Evolutionary conservation across 1,139 yeast species (phyloP), one percentile per base, ranked within the genome.

Genomic region (Suhomyces terraborum): DNA sequence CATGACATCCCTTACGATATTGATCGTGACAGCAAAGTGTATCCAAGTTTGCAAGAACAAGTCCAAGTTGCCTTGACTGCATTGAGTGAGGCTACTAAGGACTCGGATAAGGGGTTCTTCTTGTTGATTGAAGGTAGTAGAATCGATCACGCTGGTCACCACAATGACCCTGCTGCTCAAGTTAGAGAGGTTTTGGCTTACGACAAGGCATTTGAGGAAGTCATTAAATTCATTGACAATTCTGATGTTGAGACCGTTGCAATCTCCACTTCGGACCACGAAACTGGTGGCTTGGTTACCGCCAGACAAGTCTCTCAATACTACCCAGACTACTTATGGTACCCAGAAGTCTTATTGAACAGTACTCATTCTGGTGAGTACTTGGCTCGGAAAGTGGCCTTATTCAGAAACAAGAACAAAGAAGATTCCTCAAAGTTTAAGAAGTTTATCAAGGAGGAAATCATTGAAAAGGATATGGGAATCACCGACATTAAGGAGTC

Each of bases 241-340:
- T 20, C 58, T 1, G 59, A 56, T 14, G 56, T 52, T 8, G 62
- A 57, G 18, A 59, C 63, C 21, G 53, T 58, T 25, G 61, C 54
- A 17, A 52, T 60, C 24, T 58, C 62, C 28, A 60, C 64, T 14
- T 58, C 62, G 2, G 64, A 60, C 45, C 64, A 60, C 47, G 64
- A 60, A 33, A 58, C 63, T 6, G 64, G 64, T 25, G 64, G 64
- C 3, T 49, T 59, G 36, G 70, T 67, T 20, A 75, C 85, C 35
- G 88, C 94, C 1, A 78, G 88, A 65, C 96, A 88, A 66, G 65
- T 84, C 18, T 60, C 80, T 7, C 64, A 72, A 23, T 58, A 60
- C 2, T 66, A 66, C 45, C 57, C 57, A 12, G 55, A 53, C 45
- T 58, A 53, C 51, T 58, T 59, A 48, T 58, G 57, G 64, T 59